phyloP scores from a whole-genome alignment of 345 rosid species.

The Acer negundo region DNA sequence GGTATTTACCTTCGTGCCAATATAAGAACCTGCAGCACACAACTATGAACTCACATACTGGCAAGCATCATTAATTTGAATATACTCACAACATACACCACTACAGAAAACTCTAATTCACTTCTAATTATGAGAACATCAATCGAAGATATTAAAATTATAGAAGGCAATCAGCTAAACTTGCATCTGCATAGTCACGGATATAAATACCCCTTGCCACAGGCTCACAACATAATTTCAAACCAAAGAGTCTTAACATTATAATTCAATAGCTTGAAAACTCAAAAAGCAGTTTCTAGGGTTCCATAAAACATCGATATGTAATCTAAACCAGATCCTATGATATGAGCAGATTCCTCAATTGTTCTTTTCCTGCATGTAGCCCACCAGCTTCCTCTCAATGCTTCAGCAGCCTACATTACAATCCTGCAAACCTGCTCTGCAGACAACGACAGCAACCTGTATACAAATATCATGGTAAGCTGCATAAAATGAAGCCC shows the following conservation, averaged over 20 bases:
- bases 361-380: not conserved
- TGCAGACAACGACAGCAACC: constrained; percentile 39
- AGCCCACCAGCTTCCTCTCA: not conserved
- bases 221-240: not conserved
- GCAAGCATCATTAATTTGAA: no score
- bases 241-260: not conserved
- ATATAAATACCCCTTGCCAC: not conserved
- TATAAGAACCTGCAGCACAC: no score
- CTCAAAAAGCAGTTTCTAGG: not conserved
- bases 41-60: no score
- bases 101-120: not conserved
- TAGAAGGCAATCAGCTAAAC: not conserved
- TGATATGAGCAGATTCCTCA: not conserved
- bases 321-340: not conserved
- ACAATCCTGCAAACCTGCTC: constrained; percentile 29
- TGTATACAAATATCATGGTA: constrained; percentile 44
- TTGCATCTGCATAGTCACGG: not conserved
- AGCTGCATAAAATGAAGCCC: constrained; percentile 37
- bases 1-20: no score
- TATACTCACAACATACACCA: not conserved
- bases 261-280: not conserved
- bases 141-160: not conserved
- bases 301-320: not conserved
- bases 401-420: not conserved
- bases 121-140: not conserved